Conservation (phyloP, 371 early-diverging fungal species). For the Mucor velutinosus region DNA sequence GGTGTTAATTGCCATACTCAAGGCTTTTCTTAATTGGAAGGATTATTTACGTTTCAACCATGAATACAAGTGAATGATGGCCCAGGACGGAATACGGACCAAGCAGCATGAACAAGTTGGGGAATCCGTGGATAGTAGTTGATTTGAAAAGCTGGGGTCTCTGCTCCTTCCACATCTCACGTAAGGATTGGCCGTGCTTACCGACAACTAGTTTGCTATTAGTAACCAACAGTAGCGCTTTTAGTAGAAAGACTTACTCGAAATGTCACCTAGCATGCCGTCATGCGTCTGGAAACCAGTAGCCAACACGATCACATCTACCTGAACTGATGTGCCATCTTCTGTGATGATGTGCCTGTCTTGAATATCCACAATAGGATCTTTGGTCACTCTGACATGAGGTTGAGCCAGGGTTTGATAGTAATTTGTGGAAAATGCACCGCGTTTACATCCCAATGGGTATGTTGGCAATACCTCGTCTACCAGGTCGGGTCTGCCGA, state of each 20-base stretch:
- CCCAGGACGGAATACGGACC: constrained; percentile 40
- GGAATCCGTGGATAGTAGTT: constrained; percentile 29
- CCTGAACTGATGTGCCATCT: neutral
- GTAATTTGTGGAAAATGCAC: constrained; percentile 51
- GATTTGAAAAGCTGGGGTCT: constrained; percentile 27
- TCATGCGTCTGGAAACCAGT: neutral
- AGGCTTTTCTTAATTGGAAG: neutral
- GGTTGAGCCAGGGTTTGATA: constrained; percentile 30
- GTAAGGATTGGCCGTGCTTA: constrained; percentile 11
- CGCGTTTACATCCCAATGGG: constrained; percentile 59
- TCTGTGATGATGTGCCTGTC: neutral
- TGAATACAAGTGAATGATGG: constrained; percentile 30
- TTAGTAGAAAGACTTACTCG: neutral
- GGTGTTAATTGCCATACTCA: neutral
- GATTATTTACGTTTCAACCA: constrained; percentile 26
- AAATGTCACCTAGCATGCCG: neutral
- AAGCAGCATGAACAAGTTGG: constrained; percentile 38
- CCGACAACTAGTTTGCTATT: constrained; percentile 13
- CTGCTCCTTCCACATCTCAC: constrained; percentile 12
- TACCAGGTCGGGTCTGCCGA: constrained; percentile 29
- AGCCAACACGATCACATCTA: neutral
- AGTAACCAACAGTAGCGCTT: too few relatives aligned
- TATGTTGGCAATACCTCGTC: constrained; percentile 48
- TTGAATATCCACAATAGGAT: neutral
- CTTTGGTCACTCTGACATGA: neutral